These are phyloP conservation scores for Alisma plantagoaquatica DNA, from an alignment of 106 monocot species.

Conservation along the genomic window DNA sequence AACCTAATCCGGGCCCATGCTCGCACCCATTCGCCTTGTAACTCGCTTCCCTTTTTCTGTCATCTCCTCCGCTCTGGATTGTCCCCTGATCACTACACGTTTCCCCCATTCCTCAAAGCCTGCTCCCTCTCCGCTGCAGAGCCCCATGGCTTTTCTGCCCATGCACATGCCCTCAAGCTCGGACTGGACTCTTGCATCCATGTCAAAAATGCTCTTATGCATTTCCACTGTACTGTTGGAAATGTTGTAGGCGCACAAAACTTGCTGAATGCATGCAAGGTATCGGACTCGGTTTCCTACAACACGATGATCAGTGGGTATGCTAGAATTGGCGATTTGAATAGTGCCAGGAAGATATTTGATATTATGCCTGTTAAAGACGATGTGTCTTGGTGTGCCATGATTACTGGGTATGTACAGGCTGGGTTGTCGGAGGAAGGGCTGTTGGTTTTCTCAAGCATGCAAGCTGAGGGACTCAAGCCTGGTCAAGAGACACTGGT, in stretches of 20 bases:
- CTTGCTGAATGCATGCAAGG: no score
- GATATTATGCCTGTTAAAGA: slow-evolving; percentile 38
- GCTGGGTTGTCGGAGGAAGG: slow-evolving; percentile 24
- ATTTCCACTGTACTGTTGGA: slow-evolving; percentile 20
- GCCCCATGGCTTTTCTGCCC: slow-evolving; percentile 15
- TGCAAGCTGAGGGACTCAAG: slow-evolving; percentile 28
- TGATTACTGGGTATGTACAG: slow-evolving; percentile 35
- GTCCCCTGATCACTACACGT: slow-evolving; percentile 31
- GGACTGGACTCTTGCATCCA: slow-evolving; percentile 24
- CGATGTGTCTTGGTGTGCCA: slow-evolving; percentile 34
- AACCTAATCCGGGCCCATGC: slow-evolving; percentile 22
- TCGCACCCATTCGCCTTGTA: slow-evolving; percentile 6
- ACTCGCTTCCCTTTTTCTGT: slow-evolving; percentile 20
- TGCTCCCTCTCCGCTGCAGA: slow-evolving; percentile 13
- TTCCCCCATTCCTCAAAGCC: slow-evolving; percentile 30
- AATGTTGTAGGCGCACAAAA: no score
- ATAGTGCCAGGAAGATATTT: slow-evolving; percentile 26
- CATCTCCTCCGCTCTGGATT: slow-evolving; percentile 34
- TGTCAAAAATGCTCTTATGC: slow-evolving; percentile 35
- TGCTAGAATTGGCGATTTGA: slow-evolving; percentile 14
- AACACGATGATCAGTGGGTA: slow-evolving; percentile 42
- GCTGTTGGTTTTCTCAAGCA: slow-evolving; percentile 20
- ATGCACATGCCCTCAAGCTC: slow-evolving; percentile 25
- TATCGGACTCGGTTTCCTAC: no score
- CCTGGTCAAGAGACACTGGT: slow-evolving; percentile 32